Percentiles rank a stretch among this genome's conserved stretches.
Conservation (phyloP, 1,284 basidiomycete genomes). For the Ceratobasidium sp. region DNA sequence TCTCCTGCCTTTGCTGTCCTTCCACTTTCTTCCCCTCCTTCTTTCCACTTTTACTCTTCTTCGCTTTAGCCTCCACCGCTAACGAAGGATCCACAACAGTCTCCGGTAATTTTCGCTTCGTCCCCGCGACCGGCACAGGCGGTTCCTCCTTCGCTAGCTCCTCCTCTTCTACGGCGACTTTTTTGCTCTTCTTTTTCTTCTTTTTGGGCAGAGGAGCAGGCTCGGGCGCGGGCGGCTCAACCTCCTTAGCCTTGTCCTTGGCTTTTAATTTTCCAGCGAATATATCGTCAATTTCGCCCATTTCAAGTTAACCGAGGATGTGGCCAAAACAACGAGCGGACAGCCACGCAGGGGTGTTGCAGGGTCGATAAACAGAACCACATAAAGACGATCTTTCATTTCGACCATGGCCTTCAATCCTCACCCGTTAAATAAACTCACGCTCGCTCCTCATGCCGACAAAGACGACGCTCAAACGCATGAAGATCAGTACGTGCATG, state of each 20-base stretch:
- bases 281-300: slow-evolving; percentile 77
- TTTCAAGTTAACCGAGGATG: slow-evolving; percentile 27
- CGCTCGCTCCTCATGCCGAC: slow-evolving; percentile 14
- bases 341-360: slow-evolving; percentile 13
- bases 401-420: slow-evolving; percentile 12
- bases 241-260: slow-evolving; percentile 47
- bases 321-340: background rate
- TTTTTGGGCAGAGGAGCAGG: slow-evolving; percentile 54
- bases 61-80: slow-evolving; percentile 45
- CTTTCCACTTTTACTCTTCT: slow-evolving; percentile 51
- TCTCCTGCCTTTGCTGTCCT: slow-evolving; percentile 51
- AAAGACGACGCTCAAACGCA: slow-evolving; percentile 49
- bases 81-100: slow-evolving; percentile 69
- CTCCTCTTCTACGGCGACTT: slow-evolving; percentile 43
- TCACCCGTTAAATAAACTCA: slow-evolving; percentile 31
- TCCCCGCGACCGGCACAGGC: slow-evolving; percentile 45
- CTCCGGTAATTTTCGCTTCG: slow-evolving; percentile 63
- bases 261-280: slow-evolving; percentile 62
- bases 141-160: slow-evolving; percentile 41
- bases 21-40: slow-evolving; percentile 50
- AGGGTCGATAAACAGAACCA: background rate
- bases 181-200: slow-evolving; percentile 54
- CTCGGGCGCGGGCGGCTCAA: slow-evolving; percentile 47
- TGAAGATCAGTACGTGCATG: slow-evolving; percentile 81
- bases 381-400: slow-evolving; percentile 1